phyloP scores from a whole-genome alignment of 2,329 filamentous ascomycete genomes.

The Colletotrichum sansevieriae region DNA sequence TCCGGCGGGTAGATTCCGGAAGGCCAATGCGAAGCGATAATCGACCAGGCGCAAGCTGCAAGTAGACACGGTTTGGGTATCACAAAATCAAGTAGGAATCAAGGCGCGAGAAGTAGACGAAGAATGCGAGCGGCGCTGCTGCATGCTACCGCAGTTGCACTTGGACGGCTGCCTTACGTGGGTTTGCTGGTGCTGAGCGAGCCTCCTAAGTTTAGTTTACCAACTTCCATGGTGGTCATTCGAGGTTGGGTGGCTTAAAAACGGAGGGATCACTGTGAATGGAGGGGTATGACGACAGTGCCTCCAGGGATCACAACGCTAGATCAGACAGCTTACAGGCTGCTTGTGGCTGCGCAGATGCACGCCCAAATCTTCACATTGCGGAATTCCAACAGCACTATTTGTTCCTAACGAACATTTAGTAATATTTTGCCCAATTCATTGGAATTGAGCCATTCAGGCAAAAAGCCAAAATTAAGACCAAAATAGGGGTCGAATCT shows the following conservation, averaged over 20 bases:
- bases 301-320: conserved; percentile 14
- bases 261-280: not conserved
- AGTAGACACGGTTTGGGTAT: conserved; percentile 1
- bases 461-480: not conserved
- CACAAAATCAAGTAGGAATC: not conserved
- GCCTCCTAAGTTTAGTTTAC: not conserved
- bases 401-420: too few species aligned
- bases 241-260: conserved; percentile 26
- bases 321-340: too few species aligned
- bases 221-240: not conserved
- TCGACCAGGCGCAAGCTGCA: not conserved
- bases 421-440: not conserved
- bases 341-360: not conserved
- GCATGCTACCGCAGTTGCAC: not conserved
- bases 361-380: not conserved
- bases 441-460: not conserved
- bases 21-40: not conserved
- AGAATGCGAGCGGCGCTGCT: not conserved
- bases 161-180: conserved; percentile 19
- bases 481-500: conserved; percentile 46
- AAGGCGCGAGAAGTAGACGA: not conserved
- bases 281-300: conserved; percentile 38
- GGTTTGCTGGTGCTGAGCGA: not conserved
- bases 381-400: not conserved
- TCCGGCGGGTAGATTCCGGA: not conserved